phyloP scores from a whole-genome alignment of 176 grass and related monocot species.

The Carex littledalei region DNA sequence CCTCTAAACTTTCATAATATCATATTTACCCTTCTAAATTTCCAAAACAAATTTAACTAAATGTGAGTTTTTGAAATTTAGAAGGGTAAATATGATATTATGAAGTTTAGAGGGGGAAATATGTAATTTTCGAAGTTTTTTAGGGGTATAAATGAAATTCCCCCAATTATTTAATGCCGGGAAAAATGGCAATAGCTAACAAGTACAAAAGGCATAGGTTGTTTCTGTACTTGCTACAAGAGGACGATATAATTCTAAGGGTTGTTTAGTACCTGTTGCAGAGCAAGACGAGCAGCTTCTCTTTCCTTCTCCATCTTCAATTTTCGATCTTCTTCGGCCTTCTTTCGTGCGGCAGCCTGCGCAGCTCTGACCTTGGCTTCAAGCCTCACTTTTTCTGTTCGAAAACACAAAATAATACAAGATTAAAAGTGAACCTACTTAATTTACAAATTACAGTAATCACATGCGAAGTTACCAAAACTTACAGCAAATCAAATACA shows the following conservation, averaged over 20 bases:
- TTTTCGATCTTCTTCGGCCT: constrained; percentile 53
- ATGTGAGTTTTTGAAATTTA: no score
- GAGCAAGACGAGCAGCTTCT: constrained; percentile 56
- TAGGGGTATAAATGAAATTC: no score
- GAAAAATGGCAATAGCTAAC: not conserved
- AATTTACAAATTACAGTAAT: constrained; percentile 1
- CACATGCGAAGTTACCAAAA: no score
- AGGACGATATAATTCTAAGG: not conserved
- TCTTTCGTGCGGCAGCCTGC: constrained; percentile 52
- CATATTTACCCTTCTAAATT: no score
- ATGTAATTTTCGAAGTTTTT: no score
- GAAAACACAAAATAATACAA: constrained; percentile 8
- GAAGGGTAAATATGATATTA: no score
- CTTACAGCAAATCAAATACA: not conserved
- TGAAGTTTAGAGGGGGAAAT: no score
- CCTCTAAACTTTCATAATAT: no score
- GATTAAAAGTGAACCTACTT: not conserved
- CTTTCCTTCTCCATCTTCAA: constrained; percentile 61
- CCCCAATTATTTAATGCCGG: not conserved
- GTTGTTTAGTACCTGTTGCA: constrained; percentile 45
- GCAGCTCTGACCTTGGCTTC: constrained; percentile 70
- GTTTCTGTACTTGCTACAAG: not conserved
- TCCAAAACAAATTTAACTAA: no score
- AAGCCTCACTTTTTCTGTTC: constrained; percentile 68
- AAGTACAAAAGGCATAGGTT: not conserved